Evolutionary conservation across 345 rosid genomes (phyloP), one percentile per base, ranked within the genome.

Genomic region (Salix brachista): DNA sequence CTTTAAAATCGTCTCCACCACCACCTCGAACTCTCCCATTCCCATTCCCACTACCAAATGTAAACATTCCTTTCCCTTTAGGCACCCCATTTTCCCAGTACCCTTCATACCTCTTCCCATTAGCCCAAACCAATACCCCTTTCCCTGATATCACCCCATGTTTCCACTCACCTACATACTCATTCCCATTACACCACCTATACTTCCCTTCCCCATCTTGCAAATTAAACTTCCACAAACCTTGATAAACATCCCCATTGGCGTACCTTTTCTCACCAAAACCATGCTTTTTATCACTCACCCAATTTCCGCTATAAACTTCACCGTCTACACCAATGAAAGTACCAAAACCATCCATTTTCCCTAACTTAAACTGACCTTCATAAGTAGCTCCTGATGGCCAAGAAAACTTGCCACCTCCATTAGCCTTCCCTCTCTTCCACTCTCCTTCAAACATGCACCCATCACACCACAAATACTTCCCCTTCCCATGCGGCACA

Each of bases 401-500:
- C 97, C 97, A 90, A 2, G 92, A 86, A 78, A 90, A 91, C 73
- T 86, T 84, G 4, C 97, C 97, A 34, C 79, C 82, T 10, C 97
- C 94, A 19, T 78, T 77, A 26, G 91, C 88, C 77, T 75, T 89
- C 23, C 94, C 94, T 36, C 75, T 73, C 75, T 70, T 69, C 97
- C 97, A 91, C 65, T 89, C 89, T 0, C 97, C 94, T 41, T 87
- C 88, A 78, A 90, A 90, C 91, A 91, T 89, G 62, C 94, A 90
- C 11, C 94, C 94, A 62, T 91, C 92, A 8, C 81, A 82, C 97
- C 94, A 90, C 2, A 90, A 79, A 80, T 91, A 90, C 86, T 89
- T 89, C 28, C 94, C 97, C 30, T 78, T 78, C 36, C 92, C 94
- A 69, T 91, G 88, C 0, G 94, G 97, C 11, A 89, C 83, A 46